Base-by-base conservation (phyloP, 2,329 filamentous ascomycete genomes). In the Colletotrichum echinochloae region DNA sequence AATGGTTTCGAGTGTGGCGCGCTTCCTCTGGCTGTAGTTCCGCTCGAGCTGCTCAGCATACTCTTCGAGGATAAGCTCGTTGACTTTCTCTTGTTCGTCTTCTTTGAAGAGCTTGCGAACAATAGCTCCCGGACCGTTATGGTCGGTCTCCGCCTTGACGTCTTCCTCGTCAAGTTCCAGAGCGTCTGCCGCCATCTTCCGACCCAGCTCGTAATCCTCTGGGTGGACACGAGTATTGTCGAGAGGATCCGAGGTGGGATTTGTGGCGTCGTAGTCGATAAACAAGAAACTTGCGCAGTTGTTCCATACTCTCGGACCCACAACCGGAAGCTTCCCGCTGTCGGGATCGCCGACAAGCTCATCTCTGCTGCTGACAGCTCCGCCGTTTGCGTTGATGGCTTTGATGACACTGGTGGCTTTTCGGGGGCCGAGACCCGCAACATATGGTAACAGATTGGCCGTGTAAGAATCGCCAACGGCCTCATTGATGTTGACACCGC, bases 111-210 rank as follows among this genome's bases (percentile, higher is more conserved):
- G 89, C 80, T 95, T 97, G 73, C 95, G 91, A 65, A 99, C 94
- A 74, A 98, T 95, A 9, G 95, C 96, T 20, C 93, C 94, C 0
- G 92, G 87, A 0, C 96, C 96, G 73, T 94, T 94, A 77, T 98
- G 94, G 74, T 97, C 94, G 6, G 92, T 92, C 82, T 98, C 95
- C 1, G 93, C 94, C 81, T 97, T 97, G 78, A 99, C 94, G 77
- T 99, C 96, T 83, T 99, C 96, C 82, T 99, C 96, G 75, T 99
- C 96, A 74, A 99, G 87, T 79, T 98, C 95, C 57, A 99, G 86
- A 20, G 96, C 96, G 84, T 99, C 96, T 4, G 96, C 96, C 26
- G 96, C 96, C 92, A 99, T 98, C 83, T 99, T 99, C 75, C 95
- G 93, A 59, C 94, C 96, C 72, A 99, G 91, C 75, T 99, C 96